Conservation (phyloP, 768 basidiomycete species). For the Panaeolus papilionaceus region DNA sequence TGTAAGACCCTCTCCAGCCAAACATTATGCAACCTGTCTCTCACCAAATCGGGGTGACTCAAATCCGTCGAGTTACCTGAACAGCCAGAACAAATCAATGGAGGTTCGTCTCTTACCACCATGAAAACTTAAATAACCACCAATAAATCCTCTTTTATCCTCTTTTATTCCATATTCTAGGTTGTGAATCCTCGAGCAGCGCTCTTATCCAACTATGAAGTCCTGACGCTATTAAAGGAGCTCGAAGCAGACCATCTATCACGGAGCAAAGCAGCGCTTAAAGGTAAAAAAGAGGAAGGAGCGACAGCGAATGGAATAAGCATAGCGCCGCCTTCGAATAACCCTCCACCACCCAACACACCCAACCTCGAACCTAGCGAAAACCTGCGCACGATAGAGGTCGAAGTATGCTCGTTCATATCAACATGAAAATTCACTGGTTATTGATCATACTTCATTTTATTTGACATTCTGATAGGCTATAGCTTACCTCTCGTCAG, state of each 20-base stretch:
- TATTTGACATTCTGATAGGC: constrained; percentile 53
- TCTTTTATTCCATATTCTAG: constrained; percentile 38
- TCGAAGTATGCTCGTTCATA: constrained; percentile 61
- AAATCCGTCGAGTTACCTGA: background rate
- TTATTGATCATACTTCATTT: too few relatives aligned
- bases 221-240: constrained; percentile 75
- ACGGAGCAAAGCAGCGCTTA: constrained; percentile 70
- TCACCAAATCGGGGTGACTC: constrained; percentile 4
- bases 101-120: constrained; percentile 16
- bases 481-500: constrained; percentile 81
- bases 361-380: constrained; percentile 64
- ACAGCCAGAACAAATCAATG: constrained; percentile 9
- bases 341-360: constrained; percentile 24
- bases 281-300: constrained; percentile 82
- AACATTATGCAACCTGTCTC: background rate
- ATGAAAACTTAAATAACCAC: background rate
- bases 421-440: background rate
- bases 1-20: background rate
- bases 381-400: constrained; percentile 85
- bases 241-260: constrained; percentile 78
- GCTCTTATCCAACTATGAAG: constrained; percentile 91
- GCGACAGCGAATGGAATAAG: constrained; percentile 31
- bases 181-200: constrained; percentile 74
- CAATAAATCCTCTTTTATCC: background rate
- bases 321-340: constrained; percentile 4